A percentile compares a stretch with the other conserved stretches of the same genome.
phyloP scores from a whole-genome alignment of 345 rosid species.

The Brassica nigra region DNA sequence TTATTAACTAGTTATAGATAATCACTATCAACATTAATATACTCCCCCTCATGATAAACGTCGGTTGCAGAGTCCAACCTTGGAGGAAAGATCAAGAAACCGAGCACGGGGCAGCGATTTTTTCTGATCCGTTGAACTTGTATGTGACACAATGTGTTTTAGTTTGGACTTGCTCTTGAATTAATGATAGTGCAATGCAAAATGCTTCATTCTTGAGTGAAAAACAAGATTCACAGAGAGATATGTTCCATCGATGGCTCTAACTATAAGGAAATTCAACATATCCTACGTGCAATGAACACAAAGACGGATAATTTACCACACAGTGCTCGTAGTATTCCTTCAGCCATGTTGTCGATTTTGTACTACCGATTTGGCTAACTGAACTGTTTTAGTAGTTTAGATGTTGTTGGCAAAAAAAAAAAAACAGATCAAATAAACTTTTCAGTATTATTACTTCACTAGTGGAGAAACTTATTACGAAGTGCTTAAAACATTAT shows the following conservation, averaged over 20 bases:
- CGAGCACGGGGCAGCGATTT: background rate
- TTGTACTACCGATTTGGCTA: background rate
- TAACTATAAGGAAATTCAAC: background rate
- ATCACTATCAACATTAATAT: background rate
- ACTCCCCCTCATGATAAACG: background rate
- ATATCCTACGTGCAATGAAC: background rate
- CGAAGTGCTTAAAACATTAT: background rate
- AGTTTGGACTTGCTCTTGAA: background rate
- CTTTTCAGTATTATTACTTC: background rate
- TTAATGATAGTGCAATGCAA: background rate
- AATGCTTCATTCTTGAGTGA: background rate
- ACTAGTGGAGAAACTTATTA: background rate
- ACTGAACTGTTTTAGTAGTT: background rate
- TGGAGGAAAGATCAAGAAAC: background rate
- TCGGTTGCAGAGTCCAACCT: background rate
- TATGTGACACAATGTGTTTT: background rate
- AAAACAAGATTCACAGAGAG: background rate
- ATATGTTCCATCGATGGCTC: too few relatives aligned
- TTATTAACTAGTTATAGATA: background rate
- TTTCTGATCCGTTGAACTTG: background rate
- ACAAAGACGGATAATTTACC: background rate
- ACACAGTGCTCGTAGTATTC: background rate
- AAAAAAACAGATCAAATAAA: too few relatives aligned
- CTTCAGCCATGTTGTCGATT: background rate
- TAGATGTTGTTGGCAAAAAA: too few relatives aligned